A percentile compares a stretch with the other conserved stretches of the same genome.
phyloP scores from a whole-genome alignment of 2,329 filamentous ascomycete species.

The Aureobasidium zeae region DNA sequence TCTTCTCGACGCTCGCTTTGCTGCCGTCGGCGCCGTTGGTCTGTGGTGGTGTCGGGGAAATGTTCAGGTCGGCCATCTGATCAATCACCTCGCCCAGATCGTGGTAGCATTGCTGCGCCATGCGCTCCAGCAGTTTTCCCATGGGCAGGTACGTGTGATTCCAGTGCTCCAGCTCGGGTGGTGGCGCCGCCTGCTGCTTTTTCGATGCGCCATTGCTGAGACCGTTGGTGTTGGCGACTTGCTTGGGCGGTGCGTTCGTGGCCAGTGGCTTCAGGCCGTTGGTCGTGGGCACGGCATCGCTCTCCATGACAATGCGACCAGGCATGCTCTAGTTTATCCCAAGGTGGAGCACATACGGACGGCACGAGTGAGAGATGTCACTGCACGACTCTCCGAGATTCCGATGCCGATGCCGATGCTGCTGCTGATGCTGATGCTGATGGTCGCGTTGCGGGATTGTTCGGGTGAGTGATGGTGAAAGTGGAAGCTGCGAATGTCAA shows the following conservation, averaged over 20 bases:
- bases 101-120: conserved; percentile 76
- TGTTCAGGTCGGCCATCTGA: conserved; percentile 53
- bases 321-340: conserved; percentile 34
- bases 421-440: no score
- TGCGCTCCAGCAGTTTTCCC: conserved; percentile 62
- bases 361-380: conserved; percentile 3
- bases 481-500: background rate
- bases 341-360: conserved; percentile 20
- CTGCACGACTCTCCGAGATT: background rate
- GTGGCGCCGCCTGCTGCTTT: conserved; percentile 19
- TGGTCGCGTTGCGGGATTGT: no score
- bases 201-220: conserved; percentile 14
- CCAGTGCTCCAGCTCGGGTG: conserved; percentile 54
- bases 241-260: conserved; percentile 17
- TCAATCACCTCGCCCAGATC: conserved; percentile 61
- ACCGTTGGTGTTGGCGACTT: conserved; percentile 20
- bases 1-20: conserved; percentile 63
- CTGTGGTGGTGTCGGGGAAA: conserved; percentile 19
- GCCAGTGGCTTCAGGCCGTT: conserved; percentile 29
- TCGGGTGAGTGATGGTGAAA: background rate
- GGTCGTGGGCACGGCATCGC: conserved; percentile 33
- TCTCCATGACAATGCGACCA: conserved; percentile 41
- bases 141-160: conserved; percentile 68
- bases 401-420: background rate
- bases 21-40: conserved; percentile 46